Evolutionary conservation across 78 protist species (phyloP).

Genomic region (Emiliania huxleyi): DNA sequence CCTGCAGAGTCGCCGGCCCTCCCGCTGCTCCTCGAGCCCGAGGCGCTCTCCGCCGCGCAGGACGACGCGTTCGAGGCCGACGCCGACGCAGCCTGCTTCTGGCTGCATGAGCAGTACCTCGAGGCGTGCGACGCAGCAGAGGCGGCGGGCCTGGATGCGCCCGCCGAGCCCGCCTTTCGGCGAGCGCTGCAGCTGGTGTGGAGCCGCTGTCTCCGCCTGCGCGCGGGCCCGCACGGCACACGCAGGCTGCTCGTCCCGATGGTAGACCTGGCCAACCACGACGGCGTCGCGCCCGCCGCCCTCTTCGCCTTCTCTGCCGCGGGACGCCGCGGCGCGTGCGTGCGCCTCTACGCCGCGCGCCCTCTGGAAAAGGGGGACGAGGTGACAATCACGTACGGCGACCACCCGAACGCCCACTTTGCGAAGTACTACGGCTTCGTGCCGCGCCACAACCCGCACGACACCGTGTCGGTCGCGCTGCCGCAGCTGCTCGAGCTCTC

Average conservation of each 20-base stretch:
- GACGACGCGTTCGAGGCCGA: neutral
- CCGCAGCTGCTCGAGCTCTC: neutral
- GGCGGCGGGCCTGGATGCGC: neutral
- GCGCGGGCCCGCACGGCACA: neutral
- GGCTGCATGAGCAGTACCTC: neutral
- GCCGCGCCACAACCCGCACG: neutral
- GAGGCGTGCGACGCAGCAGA: neutral
- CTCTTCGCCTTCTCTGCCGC: neutral
- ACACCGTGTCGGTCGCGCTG: neutral
- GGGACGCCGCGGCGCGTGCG: neutral
- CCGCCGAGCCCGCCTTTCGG: neutral
- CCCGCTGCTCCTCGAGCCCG: neutral
- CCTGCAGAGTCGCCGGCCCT: neutral
- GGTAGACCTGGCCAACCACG: neutral
- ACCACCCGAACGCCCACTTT: neutral
- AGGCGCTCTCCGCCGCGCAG: neutral
- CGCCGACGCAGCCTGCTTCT: neutral
- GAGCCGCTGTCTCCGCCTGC: constrained; percentile 5
- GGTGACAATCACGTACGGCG: neutral
- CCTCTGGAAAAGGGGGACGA: neutral
- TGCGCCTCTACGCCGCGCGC: neutral
- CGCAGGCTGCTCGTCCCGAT: neutral
- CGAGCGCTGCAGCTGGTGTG: neutral
- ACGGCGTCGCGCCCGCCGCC: neutral
- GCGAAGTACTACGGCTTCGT: constrained; percentile 15